A percentile compares a stretch with the other conserved stretches of the same genome.
phyloP scores from a whole-genome alignment of 2,329 filamentous ascomycete genomes.

The Leptographium galeiforme region DNA sequence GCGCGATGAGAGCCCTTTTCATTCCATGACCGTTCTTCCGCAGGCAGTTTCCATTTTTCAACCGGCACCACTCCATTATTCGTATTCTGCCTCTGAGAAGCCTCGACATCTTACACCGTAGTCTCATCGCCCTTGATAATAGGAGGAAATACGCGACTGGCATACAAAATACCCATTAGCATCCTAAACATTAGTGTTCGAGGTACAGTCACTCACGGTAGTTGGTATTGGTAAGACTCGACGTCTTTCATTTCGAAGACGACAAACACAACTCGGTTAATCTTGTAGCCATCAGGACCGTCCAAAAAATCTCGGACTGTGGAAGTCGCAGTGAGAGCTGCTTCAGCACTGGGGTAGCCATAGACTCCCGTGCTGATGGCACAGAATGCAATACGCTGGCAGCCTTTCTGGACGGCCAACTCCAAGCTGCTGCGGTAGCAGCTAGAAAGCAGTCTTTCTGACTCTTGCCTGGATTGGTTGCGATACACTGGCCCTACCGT shows the following conservation, averaged over 20 bases:
- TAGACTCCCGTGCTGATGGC: conserved; percentile 83
- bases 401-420: conserved; percentile 53
- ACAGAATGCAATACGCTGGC: conserved; percentile 67
- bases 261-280: conserved; percentile 73
- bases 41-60: no score
- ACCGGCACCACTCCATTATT: no score
- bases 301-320: conserved; percentile 43
- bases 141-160: conserved; percentile 18
- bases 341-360: conserved; percentile 64
- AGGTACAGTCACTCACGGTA: conserved; percentile 53
- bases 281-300: conserved; percentile 26
- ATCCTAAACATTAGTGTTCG: no score
- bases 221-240: conserved; percentile 50
- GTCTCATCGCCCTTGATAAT: conserved; percentile 6
- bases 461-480: conserved; percentile 22
- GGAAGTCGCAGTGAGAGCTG: conserved; percentile 57
- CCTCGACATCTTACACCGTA: background rate
- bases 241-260: conserved; percentile 71
- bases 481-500: conserved; percentile 75
- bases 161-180: background rate
- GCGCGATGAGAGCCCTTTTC: no score
- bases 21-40: no score
- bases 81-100: background rate
- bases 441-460: conserved; percentile 34
- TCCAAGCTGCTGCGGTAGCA: conserved; percentile 63